Percentiles rank a stretch among this genome's conserved stretches.
phyloP scores from a whole-genome alignment of 805 yeast genomes.

The Yarrowia divulgata region DNA sequence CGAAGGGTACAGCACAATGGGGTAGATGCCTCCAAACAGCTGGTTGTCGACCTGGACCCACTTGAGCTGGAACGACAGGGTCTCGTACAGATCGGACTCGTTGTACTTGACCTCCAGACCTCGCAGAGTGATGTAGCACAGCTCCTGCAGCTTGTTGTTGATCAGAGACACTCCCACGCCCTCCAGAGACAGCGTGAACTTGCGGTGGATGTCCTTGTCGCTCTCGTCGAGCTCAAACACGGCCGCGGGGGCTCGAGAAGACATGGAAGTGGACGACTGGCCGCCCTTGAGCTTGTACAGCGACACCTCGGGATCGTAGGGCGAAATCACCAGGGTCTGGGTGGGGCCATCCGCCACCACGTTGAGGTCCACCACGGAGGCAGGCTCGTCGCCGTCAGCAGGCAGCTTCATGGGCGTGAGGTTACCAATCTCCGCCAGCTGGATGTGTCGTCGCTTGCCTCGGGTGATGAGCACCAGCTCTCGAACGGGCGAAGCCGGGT shows the following conservation, averaged over 20 bases:
- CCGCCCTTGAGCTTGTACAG: conserved; percentile 63
- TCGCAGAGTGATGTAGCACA: conserved; percentile 80
- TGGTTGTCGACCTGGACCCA: conserved; percentile 97
- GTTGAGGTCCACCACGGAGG: conserved; percentile 77
- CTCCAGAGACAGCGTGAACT: conserved; percentile 65
- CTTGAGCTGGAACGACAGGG: conserved; percentile 77
- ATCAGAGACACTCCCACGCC: conserved; percentile 90
- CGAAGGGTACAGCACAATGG: conserved; percentile 87
- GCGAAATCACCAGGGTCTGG: conserved; percentile 82
- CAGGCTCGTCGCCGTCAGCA: conserved; percentile 52
- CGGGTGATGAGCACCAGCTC: conserved; percentile 77
- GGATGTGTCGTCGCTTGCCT: conserved; percentile 77
- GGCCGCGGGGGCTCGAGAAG: conserved; percentile 40
- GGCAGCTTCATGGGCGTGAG: conserved; percentile 84
- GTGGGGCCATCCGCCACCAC: conserved; percentile 97
- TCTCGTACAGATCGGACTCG: conserved; percentile 85
- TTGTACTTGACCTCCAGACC: conserved; percentile 83
- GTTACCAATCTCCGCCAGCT: conserved; percentile 91
- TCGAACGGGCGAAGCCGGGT: conserved; percentile 86
- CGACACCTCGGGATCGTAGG: conserved; percentile 79
- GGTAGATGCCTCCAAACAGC: conserved; percentile 84
- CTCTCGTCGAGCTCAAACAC: conserved; percentile 51
- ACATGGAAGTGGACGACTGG: conserved; percentile 42
- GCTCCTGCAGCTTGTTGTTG: conserved; percentile 72
- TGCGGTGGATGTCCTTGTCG: conserved; percentile 62